phyloP scores from a whole-genome alignment of 331 rosid species.

The Telfairia occidentalis region DNA sequence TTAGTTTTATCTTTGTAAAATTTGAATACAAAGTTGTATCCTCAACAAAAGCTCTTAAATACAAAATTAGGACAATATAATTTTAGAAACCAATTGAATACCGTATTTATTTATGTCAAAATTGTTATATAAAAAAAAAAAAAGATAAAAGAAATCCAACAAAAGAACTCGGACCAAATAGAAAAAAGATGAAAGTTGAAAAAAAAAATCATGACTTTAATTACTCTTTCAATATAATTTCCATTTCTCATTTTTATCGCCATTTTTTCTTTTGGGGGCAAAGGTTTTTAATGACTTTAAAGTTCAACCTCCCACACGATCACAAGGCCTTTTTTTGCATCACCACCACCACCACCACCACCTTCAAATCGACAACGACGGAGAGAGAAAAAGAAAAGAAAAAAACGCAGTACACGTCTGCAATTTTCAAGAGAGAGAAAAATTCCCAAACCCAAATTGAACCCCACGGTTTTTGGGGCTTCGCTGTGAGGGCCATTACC shows the following conservation, averaged over 20 bases:
- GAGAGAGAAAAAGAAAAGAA: background rate
- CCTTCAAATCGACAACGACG: background rate
- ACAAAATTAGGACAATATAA: too few relatives aligned
- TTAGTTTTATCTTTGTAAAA: too few relatives aligned
- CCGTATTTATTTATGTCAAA: too few relatives aligned
- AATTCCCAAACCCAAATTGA: background rate
- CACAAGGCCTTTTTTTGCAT: background rate
- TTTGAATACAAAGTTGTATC: too few relatives aligned
- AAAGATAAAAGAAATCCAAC: too few relatives aligned
- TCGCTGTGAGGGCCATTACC: background rate
- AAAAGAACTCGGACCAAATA: too few relatives aligned
- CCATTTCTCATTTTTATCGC: background rate
- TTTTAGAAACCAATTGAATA: too few relatives aligned
- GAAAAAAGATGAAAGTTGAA: too few relatives aligned
- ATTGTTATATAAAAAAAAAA: too few relatives aligned
- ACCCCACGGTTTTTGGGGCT: background rate
- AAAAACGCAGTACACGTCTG: background rate
- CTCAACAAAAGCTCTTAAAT: too few relatives aligned
- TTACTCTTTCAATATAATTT: background rate
- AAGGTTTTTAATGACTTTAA: slow-evolving; percentile 4
- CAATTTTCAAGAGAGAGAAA: background rate
- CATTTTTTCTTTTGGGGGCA: background rate
- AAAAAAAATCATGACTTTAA: too few relatives aligned
- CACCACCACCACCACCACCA: too few relatives aligned
- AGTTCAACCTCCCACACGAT: slow-evolving; percentile 8